Evolutionary conservation across 2,329 filamentous ascomycete genomes (phyloP).

Genomic region (Zasmidium cellare): DNA sequence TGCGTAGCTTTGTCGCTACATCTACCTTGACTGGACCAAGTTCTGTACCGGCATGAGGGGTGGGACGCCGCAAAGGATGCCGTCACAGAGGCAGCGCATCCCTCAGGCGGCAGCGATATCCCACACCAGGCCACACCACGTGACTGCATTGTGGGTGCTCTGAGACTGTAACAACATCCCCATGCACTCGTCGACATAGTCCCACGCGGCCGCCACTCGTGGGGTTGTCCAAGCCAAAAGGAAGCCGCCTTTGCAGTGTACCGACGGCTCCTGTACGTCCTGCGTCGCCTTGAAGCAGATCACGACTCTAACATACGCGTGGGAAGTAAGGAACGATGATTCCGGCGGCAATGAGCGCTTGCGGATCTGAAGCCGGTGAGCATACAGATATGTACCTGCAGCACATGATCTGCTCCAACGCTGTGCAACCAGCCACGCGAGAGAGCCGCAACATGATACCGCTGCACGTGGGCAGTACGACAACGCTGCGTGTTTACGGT

Average conservation of each 20-base stretch:
- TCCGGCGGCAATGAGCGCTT: slow-evolving; percentile 24
- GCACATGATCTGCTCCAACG: slow-evolving; percentile 16
- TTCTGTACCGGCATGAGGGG: background rate
- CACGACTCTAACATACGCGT: slow-evolving; percentile 14
- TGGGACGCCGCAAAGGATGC: background rate
- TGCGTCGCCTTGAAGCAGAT: slow-evolving; percentile 15
- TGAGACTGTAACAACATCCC: background rate
- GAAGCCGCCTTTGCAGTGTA: background rate
- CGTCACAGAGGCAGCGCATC: background rate
- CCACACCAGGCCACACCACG: background rate
- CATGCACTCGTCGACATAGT: background rate
- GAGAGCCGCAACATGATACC: slow-evolving; percentile 6
- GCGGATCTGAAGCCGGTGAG: slow-evolving; percentile 21
- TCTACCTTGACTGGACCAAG: background rate
- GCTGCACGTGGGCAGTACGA: background rate
- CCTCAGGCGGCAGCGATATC: background rate
- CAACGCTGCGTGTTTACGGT: background rate
- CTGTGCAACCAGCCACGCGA: slow-evolving; percentile 10
- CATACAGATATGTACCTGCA: slow-evolving; percentile 23
- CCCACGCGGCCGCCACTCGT: background rate
- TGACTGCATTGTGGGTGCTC: background rate
- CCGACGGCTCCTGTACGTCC: slow-evolving; percentile 6
- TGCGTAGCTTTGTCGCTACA: background rate
- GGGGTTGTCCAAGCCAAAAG: background rate
- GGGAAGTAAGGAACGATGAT: slow-evolving; percentile 15